These are phyloP conservation scores for Linum trigynum DNA, from an alignment of 345 rosid genomes.

Conservation along the genomic window DNA sequence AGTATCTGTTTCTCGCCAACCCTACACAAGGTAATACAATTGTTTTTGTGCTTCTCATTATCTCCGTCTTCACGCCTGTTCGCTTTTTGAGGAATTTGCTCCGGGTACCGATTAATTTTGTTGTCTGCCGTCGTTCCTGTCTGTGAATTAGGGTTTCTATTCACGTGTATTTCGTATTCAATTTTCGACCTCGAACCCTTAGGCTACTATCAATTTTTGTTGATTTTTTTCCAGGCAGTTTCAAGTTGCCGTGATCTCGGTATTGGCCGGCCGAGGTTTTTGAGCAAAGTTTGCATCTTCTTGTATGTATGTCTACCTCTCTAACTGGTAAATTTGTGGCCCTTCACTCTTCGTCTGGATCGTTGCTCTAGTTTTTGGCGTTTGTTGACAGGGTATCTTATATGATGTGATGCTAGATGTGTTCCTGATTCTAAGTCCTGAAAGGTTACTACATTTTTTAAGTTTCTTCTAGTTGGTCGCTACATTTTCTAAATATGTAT, in stretches of 20 bases:
- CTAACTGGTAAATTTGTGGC: not conserved
- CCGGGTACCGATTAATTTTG: not conserved
- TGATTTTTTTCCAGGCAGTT: not conserved
- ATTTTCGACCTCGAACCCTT: not conserved
- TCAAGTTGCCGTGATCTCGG: not conserved
- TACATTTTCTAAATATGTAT: not conserved
- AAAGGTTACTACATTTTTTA: too few relatives aligned
- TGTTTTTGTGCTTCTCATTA: not conserved
- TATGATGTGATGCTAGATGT: not conserved
- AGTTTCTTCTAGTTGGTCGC: not conserved
- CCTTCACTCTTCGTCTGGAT: too few relatives aligned
- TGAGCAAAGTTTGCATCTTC: too few relatives aligned
- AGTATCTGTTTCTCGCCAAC: not conserved
- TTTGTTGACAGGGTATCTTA: too few relatives aligned
- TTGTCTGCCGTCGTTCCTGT: not conserved
- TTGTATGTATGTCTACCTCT: not conserved
- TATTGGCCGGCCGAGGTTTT: too few relatives aligned
- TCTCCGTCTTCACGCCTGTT: not conserved
- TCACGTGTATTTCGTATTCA: not conserved
- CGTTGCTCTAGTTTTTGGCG: not conserved
- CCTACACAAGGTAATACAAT: not conserved
- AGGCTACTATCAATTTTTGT: not conserved
- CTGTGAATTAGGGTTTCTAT: not conserved
- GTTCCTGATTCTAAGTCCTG: not conserved
- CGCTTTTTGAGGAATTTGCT: not conserved